These are phyloP conservation scores for Arachis monticola DNA, from an alignment of 331 rosid genomes.

Conservation along the genomic window DNA sequence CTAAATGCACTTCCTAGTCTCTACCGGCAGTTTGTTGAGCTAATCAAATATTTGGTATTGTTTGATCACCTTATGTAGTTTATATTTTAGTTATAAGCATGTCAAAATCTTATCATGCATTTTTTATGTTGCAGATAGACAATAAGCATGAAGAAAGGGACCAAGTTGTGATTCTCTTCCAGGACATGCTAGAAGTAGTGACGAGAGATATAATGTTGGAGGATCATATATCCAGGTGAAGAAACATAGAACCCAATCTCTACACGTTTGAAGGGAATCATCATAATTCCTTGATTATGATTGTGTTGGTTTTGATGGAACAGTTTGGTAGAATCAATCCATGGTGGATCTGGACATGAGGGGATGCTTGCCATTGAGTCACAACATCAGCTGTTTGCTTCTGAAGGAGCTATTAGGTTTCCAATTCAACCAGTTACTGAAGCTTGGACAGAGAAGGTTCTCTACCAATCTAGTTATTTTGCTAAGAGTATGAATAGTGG, in stretches of 20 bases:
- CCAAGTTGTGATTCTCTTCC: slow-evolving; percentile 88
- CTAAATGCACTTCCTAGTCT: slow-evolving; percentile 95
- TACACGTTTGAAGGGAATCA: neutral
- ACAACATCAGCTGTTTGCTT: slow-evolving; percentile 87
- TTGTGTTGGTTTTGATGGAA: slow-evolving; percentile 37
- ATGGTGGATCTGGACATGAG: slow-evolving; percentile 71
- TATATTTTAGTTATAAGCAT: slow-evolving; percentile 17
- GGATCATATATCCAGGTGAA: slow-evolving; percentile 74
- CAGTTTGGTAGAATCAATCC: slow-evolving; percentile 78
- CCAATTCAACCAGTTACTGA: slow-evolving; percentile 70
- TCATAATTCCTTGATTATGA: slow-evolving; percentile 19
- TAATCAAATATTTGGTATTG: slow-evolving; percentile 74
- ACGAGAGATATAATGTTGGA: slow-evolving; percentile 95
- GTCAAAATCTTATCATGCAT: slow-evolving; percentile 28
- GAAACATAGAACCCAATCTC: slow-evolving; percentile 10
- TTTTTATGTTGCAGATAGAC: slow-evolving; percentile 58
- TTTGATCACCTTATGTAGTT: slow-evolving; percentile 5
- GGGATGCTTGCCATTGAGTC: slow-evolving; percentile 72
- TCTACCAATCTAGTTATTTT: slow-evolving; percentile 23
- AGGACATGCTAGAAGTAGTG: slow-evolving; percentile 97
- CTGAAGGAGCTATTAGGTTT: slow-evolving; percentile 90
- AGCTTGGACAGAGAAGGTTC: slow-evolving; percentile 96
- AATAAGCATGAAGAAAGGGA: slow-evolving; percentile 78
- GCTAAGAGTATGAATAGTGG: slow-evolving; percentile 2
- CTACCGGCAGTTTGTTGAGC: slow-evolving; percentile 70